Evolutionary conservation across 257 asterid genomes (phyloP), one percentile per base, ranked within the genome.

Genomic region (Ophiorrhiza pumila): DNA sequence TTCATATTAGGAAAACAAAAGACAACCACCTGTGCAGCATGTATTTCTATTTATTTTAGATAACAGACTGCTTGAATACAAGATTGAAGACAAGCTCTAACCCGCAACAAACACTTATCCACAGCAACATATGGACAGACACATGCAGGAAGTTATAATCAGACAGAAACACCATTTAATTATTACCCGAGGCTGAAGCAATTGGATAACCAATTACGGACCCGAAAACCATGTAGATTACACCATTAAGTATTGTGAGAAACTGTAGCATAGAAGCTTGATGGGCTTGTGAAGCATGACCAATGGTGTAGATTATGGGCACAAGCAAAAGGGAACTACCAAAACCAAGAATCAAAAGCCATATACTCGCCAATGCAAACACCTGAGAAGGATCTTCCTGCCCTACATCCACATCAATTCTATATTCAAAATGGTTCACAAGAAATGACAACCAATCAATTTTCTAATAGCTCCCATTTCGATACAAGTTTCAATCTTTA

Each of bases 301-400:
- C 68, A n/a, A 90, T 71, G 53, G 91, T 82, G 87, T 81, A 88
- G 68, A 83, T 61, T 53, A 91, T 39, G 71, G 99, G 99, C 69
- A 84, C 87, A 68, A 89, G 87, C 81, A 91, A 86, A 58, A 91
- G 90, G 31, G 87, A 85, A 71, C 95, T 76, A 63, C 99, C 99
- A 73, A 95, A 85, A 65, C 96, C 88, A 64, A 95, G 96, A 78
- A 92, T 83, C 86, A 92, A 56, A 78, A 95, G 80, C 99, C 99
- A 95, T 69, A 95, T 82, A 55, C 99, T 90, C 15, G 96, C 96
- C 84, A 95, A 72, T 59, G 98, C 99, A 56, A 89, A 84, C 74
- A 83, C 97, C 85, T 91, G 99, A 34, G 97, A 86, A 79, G 91
- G 93, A 79, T 95, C 98, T 84, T 90, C 97, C 99, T 95, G 99